phyloP scores from a whole-genome alignment of 805 yeast genomes.

The Ogataea minuta region DNA sequence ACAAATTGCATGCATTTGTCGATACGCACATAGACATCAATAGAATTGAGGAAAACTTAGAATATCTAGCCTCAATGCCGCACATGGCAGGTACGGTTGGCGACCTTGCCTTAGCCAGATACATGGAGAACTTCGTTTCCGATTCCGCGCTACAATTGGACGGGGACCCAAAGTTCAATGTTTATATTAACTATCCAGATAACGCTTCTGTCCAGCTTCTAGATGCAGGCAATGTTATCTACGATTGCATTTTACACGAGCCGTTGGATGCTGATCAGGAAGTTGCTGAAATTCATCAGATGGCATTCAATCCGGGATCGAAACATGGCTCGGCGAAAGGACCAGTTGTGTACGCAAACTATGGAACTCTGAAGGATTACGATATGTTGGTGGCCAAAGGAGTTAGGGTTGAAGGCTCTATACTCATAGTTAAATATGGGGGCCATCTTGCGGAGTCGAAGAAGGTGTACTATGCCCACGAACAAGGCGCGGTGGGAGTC shows the following conservation, averaged over 20 bases:
- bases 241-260: conserved; percentile 26
- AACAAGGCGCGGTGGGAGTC: conserved; percentile 59
- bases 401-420: conserved; percentile 44
- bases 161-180: conserved; percentile 49
- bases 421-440: conserved; percentile 63
- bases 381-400: conserved; percentile 35
- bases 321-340: conserved; percentile 55
- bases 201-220: conserved; percentile 29
- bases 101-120: conserved; percentile 68
- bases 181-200: conserved; percentile 68
- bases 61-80: conserved; percentile 76
- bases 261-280: conserved; percentile 11
- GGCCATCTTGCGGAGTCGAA: conserved; percentile 47
- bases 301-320: conserved; percentile 71
- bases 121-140: conserved; percentile 56
- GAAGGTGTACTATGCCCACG: conserved; percentile 54
- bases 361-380: conserved; percentile 61
- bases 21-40: conserved; percentile 51
- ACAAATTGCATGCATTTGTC: conserved; percentile 48
- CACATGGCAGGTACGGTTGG: conserved; percentile 89
- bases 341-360: conserved; percentile 59
- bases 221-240: conserved; percentile 14
- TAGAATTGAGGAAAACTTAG: conserved; percentile 61
- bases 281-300: conserved; percentile 31
- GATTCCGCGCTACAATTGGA: conserved; percentile 54